These are phyloP conservation scores for Lonicera japonica DNA, from an alignment of 129 eudicot species.

Conservation along the genomic window DNA sequence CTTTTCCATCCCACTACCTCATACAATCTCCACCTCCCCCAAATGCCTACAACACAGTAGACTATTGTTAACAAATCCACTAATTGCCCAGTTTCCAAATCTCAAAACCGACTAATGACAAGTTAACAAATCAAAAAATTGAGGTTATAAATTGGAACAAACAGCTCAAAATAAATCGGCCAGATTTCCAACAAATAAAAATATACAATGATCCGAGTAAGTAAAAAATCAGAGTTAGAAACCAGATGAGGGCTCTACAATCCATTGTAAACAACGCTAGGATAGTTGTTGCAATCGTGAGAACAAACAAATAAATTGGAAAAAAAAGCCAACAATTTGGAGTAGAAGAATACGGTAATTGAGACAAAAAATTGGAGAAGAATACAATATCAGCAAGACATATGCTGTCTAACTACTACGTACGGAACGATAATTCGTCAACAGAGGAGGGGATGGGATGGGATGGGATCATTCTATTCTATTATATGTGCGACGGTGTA, in stretches of 20 bases:
- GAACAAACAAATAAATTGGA: not conserved
- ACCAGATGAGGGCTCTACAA: not conserved
- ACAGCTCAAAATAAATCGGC: not conserved
- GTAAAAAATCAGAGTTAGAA: not conserved
- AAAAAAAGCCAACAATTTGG: not conserved
- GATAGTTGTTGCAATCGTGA: not conserved
- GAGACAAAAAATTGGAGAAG: not conserved
- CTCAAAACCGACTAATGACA: not conserved
- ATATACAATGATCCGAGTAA: not conserved
- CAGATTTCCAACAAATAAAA: not conserved
- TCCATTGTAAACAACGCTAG: not conserved
- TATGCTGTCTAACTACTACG: not conserved
- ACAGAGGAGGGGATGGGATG: too few species aligned
- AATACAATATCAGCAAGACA: not conserved
- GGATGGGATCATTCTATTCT: too few species aligned
- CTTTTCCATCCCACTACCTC: constrained; percentile 60
- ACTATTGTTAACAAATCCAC: not conserved
- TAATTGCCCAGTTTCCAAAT: not conserved
- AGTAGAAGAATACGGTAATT: too few species aligned
- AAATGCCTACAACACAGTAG: not conserved
- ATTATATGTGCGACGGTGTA: too few species aligned
- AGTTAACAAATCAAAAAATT: not conserved
- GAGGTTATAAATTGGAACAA: not conserved
- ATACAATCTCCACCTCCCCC: constrained; percentile 19
- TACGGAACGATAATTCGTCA: too few species aligned